These are phyloP conservation scores for Scheffersomyces quercinus DNA, from an alignment of 1,139 yeast genomes.

Conservation along the genomic window DNA sequence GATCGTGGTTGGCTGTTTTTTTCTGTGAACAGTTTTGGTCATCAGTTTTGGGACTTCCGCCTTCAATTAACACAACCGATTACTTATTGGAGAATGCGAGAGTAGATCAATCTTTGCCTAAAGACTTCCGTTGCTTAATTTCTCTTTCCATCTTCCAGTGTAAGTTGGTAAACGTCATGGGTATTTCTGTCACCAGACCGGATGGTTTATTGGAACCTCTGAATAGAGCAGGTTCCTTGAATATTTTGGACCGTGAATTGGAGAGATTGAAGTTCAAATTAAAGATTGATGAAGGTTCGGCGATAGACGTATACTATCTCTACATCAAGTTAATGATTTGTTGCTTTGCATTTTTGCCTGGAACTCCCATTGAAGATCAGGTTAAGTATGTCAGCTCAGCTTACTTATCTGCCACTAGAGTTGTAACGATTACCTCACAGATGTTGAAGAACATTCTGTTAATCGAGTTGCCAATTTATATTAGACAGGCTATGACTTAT, in stretches of 20 bases:
- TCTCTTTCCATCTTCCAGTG: constrained; percentile 81
- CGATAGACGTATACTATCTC: constrained; percentile 76
- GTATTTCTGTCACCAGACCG: constrained; percentile 81
- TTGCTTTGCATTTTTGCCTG: constrained; percentile 89
- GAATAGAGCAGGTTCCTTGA: constrained; percentile 77
- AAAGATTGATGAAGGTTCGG: constrained; percentile 59
- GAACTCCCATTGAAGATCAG: constrained; percentile 86
- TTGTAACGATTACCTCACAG: constrained; percentile 75
- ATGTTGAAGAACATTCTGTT: constrained; percentile 66
- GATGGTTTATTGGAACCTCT: constrained; percentile 88
- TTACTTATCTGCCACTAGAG: constrained; percentile 76
- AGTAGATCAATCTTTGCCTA: constrained; percentile 66
- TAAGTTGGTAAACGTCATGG: constrained; percentile 82
- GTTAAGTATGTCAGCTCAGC: constrained; percentile 82
- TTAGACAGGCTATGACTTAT: constrained; percentile 81
- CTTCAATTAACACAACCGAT: constrained; percentile 77
- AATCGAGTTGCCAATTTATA: constrained; percentile 83
- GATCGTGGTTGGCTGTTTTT: constrained; percentile 89
- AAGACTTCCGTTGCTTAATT: constrained; percentile 69
- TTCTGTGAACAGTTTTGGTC: constrained; percentile 92
- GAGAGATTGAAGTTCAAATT: constrained; percentile 67
- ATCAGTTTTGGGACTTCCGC: constrained; percentile 83
- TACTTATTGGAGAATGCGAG: constrained; percentile 79
- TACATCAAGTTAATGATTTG: constrained; percentile 82
- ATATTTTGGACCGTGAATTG: constrained; percentile 75